Base-by-base conservation (phyloP, 2,329 filamentous ascomycete species). In the Xylariaceae sp. region DNA sequence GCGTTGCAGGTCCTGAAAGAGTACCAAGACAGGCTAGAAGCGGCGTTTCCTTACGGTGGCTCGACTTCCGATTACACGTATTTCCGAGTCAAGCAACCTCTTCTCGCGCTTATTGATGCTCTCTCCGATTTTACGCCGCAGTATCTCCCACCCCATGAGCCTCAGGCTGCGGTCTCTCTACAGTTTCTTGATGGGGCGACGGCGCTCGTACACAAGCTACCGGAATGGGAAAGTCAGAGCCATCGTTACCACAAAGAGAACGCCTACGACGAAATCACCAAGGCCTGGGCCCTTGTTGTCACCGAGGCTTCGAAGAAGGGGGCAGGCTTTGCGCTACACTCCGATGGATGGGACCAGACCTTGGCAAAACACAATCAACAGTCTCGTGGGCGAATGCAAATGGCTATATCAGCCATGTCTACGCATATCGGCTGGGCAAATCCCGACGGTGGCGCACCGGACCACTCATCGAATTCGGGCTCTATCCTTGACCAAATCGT, bases 121-220 rank as follows among this genome's bases (percentile, higher is more conserved):
- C 81, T 99, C 50, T 88, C 88, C 72, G 94, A 99, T 71, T 99
- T 95, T 72, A 97, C 92, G 0, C 91, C 92, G 3, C 92, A 97
- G 73, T 99, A 96, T 70, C 85, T 99, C 2, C 94, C 94, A 10
- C 94, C 94, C 0, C 88, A 89, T 70, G 94, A 99, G 76, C 80
- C 84, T 1, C 92, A 97, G 71, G 80, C 89, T n/a, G 87, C 87
- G 35, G 82, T 88, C 11, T 96, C 92, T 1, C 81, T 99, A 52
- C 86, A 87, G 68, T 99, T 92, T 71, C 83, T 99, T 23, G 90
- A 99, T 66, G 88, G 88, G 51, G 93, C 89, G 60, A 99, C 94
- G 37, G 87, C 93, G 65, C 85, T 97, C 58, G 89, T 97, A 58
- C 92, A 99, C 74, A 82, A 87, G 45, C 80, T 99, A 49, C 94